Conservation (phyloP, 1,139 yeast species). For the Entelexis paramagnoliae region DNA sequence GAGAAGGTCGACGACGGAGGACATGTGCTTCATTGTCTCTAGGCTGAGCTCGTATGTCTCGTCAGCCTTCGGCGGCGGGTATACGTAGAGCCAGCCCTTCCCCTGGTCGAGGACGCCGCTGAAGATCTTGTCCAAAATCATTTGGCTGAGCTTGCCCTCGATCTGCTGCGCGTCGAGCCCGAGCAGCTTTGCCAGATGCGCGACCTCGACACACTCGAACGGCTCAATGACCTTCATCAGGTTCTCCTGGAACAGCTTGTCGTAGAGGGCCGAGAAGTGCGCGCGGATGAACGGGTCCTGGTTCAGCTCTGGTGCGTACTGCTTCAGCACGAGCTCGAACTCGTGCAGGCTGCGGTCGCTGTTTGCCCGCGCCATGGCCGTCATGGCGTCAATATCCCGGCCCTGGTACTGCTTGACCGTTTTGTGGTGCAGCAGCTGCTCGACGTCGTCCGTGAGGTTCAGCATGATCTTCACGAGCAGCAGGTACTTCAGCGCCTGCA, state of each 20-base stretch:
- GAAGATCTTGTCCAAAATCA: slow-evolving; percentile 90
- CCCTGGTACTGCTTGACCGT: slow-evolving; percentile 74
- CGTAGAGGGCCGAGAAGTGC: slow-evolving; percentile 87
- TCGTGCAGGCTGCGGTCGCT: slow-evolving; percentile 83
- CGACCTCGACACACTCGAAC: slow-evolving; percentile 83
- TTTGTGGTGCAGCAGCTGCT: slow-evolving; percentile 64
- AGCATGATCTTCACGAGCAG: slow-evolving; percentile 87
- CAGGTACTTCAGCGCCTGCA: slow-evolving; percentile 82
- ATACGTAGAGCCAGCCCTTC: slow-evolving; percentile 90
- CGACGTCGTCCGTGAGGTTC: slow-evolving; percentile 76
- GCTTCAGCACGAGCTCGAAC: slow-evolving; percentile 67
- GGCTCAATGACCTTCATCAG: slow-evolving; percentile 92
- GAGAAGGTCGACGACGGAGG: slow-evolving; percentile 77
- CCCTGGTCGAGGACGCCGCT: slow-evolving; percentile 97
- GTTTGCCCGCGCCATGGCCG: slow-evolving; percentile 82
- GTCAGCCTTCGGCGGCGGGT: slow-evolving; percentile 81
- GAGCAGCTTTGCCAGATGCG: slow-evolving; percentile 76
- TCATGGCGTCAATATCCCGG: slow-evolving; percentile 77
- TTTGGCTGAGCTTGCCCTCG: slow-evolving; percentile 89
- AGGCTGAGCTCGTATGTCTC: slow-evolving; percentile 82
- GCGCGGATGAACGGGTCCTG: slow-evolving; percentile 82
- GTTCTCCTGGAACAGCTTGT: slow-evolving; percentile 84
- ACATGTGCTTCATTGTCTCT: slow-evolving; percentile 77
- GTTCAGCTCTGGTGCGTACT: slow-evolving; percentile 65
- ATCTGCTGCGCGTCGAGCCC: slow-evolving; percentile 83